These are phyloP conservation scores for Myxozyma mucilagina DNA, from an alignment of 805 yeast genomes.

Conservation along the genomic window DNA sequence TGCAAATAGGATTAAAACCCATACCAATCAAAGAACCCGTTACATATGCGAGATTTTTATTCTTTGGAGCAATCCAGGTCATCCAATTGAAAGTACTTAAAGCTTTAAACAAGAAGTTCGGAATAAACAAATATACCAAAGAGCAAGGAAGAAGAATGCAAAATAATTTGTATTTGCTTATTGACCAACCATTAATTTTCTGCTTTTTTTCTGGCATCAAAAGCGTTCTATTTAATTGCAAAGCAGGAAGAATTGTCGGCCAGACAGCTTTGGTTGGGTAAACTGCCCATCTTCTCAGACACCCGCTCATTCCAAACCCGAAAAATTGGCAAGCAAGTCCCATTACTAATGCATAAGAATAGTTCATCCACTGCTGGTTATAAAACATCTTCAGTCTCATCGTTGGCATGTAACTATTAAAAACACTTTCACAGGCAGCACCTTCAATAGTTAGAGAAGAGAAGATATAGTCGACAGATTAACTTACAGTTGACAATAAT, in stretches of 20 bases:
- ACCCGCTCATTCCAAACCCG: constrained; percentile 67
- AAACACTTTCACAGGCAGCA: constrained; percentile 2
- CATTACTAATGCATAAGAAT: constrained; percentile 56
- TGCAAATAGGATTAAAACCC: constrained; percentile 43
- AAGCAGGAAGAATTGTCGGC: constrained; percentile 52
- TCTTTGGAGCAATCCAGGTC: constrained; percentile 37
- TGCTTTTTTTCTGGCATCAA: constrained; percentile 46
- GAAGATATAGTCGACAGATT: background rate
- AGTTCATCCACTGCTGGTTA: constrained; percentile 41
- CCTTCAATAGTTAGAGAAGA: background rate
- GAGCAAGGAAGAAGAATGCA: constrained; percentile 45
- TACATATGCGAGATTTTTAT: constrained; percentile 53
- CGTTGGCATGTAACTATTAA: constrained; percentile 6
- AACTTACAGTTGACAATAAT: constrained; percentile 35
- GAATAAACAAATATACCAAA: constrained; percentile 65
- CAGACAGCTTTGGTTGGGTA: constrained; percentile 52
- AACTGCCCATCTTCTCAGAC: constrained; percentile 53
- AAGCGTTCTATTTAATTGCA: constrained; percentile 44
- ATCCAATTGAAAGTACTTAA: constrained; percentile 61
- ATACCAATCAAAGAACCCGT: constrained; percentile 58
- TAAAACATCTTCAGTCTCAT: constrained; percentile 34
- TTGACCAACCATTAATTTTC: constrained; percentile 58
- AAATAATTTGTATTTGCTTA: constrained; percentile 55
- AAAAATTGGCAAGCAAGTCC: constrained; percentile 58
- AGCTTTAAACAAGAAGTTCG: constrained; percentile 62